These are phyloP conservation scores for Hyphodiscus hymeniophilus DNA, from an alignment of 495 filamentous ascomycete species.

Conservation along the genomic window DNA sequence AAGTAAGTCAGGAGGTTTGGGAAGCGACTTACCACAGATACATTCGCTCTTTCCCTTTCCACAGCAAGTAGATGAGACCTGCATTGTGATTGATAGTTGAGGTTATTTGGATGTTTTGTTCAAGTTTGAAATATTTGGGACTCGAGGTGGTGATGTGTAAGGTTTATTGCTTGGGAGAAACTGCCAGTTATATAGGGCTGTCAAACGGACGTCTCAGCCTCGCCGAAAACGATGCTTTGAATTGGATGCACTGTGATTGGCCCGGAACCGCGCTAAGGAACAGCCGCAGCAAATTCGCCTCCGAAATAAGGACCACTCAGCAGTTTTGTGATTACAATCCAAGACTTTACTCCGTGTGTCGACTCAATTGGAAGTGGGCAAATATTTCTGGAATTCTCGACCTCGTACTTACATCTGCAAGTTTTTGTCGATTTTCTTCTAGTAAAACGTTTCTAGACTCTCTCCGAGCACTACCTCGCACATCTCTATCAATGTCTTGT, in stretches of 20 bases:
- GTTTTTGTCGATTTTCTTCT: too few relatives aligned
- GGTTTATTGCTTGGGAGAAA: background rate
- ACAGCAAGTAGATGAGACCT: background rate
- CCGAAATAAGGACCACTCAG: background rate
- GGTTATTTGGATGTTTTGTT: background rate
- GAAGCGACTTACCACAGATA: constrained; percentile 4
- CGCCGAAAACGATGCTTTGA: background rate
- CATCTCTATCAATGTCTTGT: too few relatives aligned
- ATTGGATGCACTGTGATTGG: background rate
- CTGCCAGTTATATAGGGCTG: background rate
- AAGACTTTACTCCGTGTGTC: too few relatives aligned
- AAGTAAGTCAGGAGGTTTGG: too few relatives aligned
- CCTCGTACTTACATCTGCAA: too few relatives aligned
- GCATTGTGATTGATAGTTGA: background rate
- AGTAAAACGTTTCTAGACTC: too few relatives aligned
- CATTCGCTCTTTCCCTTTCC: background rate
- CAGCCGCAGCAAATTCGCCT: background rate
- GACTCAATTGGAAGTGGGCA: too few relatives aligned
- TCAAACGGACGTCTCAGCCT: background rate
- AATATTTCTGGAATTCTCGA: too few relatives aligned
- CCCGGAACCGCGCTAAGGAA: background rate
- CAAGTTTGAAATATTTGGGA: background rate
- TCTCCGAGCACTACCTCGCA: too few relatives aligned
- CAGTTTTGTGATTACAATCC: background rate
- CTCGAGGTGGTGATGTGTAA: background rate